These are phyloP conservation scores for Viola pubescens DNA, from an alignment of 441 rosid species.

Conservation along the genomic window DNA sequence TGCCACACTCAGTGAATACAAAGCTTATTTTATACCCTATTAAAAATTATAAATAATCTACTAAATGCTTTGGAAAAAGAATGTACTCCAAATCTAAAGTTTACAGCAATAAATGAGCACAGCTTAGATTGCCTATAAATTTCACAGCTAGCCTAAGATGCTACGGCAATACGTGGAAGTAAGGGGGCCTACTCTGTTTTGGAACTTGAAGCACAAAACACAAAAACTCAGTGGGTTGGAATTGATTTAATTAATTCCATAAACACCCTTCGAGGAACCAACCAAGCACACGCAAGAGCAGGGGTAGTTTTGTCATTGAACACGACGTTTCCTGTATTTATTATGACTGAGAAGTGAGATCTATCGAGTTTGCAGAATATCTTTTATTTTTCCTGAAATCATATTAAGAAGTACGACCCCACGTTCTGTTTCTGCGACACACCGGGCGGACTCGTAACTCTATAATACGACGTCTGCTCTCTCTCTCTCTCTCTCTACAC, in stretches of 20 bases:
- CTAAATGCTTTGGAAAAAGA: too few relatives aligned
- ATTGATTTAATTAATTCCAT: neutral
- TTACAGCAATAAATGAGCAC: too few relatives aligned
- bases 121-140: too few relatives aligned
- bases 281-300: neutral
- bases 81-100: too few relatives aligned
- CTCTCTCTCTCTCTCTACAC: conserved; percentile 7
- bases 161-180: neutral
- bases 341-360: too few relatives aligned
- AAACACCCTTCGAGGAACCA: neutral
- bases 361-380: too few relatives aligned
- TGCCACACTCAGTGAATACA: too few relatives aligned
- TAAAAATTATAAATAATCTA: too few relatives aligned
- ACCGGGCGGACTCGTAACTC: too few relatives aligned
- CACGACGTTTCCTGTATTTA: too few relatives aligned
- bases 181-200: neutral
- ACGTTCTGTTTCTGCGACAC: neutral
- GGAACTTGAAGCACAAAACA: neutral
- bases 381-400: neutral
- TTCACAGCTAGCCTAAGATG: neutral
- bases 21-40: too few relatives aligned
- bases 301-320: conserved; percentile 1
- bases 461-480: too few relatives aligned
- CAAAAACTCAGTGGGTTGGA: neutral
- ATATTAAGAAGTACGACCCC: conserved; percentile 4